Percentiles rank a stretch among this genome's conserved stretches.
These are phyloP conservation scores for Rhododendron mucronatum DNA, from an alignment of 148 eudicot genomes.

Conservation along the genomic window DNA sequence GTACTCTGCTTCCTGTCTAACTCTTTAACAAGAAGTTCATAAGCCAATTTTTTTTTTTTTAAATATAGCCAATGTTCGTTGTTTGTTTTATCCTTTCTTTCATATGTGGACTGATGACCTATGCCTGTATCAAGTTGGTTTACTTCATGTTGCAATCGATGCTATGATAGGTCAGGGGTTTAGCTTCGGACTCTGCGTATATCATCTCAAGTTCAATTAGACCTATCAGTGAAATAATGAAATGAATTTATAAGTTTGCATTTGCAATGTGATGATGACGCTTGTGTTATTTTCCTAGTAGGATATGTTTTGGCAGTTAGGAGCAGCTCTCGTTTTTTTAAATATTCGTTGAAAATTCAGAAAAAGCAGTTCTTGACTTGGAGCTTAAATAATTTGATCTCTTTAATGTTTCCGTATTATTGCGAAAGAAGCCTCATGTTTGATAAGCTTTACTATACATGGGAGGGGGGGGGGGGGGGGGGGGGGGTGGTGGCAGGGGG, in stretches of 20 bases:
- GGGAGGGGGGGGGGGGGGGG: background rate
- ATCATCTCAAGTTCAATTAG: background rate
- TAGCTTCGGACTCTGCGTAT: background rate
- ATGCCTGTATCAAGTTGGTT: background rate
- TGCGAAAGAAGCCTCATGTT: background rate
- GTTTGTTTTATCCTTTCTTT: background rate
- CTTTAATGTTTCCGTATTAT: background rate
- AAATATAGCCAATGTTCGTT: background rate
- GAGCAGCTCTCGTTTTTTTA: background rate
- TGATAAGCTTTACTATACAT: background rate
- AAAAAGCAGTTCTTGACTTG: background rate
- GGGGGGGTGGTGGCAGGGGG: no score
- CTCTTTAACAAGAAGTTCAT: background rate
- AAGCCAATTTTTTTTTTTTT: background rate
- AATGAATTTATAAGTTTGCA: background rate
- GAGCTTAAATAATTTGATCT: background rate
- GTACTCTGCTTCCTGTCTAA: conserved; percentile 30
- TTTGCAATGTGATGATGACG: background rate
- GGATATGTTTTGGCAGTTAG: background rate
- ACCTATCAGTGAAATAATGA: background rate
- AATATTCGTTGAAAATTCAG: background rate
- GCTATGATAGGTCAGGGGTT: background rate
- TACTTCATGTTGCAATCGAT: background rate
- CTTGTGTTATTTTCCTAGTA: background rate
- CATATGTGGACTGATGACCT: background rate